These are phyloP conservation scores for Schizophyllum commune DNA, from an alignment of 1,284 basidiomycete species.

Conservation along the genomic window DNA sequence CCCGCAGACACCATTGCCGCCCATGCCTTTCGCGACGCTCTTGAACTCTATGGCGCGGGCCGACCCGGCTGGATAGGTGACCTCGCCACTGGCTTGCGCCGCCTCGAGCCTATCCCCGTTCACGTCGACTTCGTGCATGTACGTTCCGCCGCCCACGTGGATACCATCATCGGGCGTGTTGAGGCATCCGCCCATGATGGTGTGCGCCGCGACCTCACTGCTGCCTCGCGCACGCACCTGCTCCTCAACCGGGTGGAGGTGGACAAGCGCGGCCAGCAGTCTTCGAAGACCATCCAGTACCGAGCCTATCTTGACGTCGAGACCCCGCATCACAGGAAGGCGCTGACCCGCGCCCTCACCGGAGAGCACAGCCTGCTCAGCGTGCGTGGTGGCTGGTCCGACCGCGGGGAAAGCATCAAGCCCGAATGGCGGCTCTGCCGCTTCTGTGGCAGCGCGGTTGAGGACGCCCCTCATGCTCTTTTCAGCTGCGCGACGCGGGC, in stretches of 20 bases:
- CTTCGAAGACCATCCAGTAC: background rate
- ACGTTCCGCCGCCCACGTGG: background rate
- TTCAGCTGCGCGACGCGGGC: background rate
- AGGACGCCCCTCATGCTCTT: background rate
- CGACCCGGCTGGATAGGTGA: background rate
- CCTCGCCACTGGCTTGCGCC: background rate
- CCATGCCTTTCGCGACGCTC: background rate
- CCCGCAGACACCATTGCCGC: background rate
- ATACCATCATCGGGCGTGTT: background rate
- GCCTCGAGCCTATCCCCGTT: background rate
- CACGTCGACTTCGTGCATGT: background rate
- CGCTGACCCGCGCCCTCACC: background rate
- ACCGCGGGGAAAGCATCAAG: background rate
- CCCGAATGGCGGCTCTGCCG: background rate
- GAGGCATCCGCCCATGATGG: background rate
- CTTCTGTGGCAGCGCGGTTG: background rate
- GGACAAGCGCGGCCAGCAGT: background rate
- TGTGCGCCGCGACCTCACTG: background rate
- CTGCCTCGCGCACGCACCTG: background rate
- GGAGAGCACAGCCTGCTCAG: slow-evolving; percentile 2
- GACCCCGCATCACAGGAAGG: background rate
- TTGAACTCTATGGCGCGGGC: background rate
- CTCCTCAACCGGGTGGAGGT: background rate
- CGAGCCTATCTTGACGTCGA: slow-evolving; percentile 1
- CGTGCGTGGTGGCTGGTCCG: background rate